A percentile compares a stretch with the other conserved stretches of the same genome.
phyloP scores from a whole-genome alignment of 202 grass and related monocot genomes.

The Eragrostis tef region DNA sequence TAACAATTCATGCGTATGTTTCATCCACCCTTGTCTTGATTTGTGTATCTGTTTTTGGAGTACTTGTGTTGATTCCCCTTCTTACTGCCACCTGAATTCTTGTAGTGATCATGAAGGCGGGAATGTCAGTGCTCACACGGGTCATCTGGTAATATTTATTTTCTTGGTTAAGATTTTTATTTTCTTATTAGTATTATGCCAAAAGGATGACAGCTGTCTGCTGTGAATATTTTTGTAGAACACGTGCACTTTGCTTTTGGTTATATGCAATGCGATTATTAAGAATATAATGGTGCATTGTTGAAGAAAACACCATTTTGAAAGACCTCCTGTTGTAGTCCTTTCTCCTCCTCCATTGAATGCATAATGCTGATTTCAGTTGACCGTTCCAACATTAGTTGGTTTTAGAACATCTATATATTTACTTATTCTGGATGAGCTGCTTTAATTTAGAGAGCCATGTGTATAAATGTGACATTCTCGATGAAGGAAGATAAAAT shows the following conservation, averaged over 20 bases:
- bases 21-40: conserved; percentile 33
- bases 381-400: not conserved
- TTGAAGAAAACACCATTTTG: not conserved
- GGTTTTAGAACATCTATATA: not conserved
- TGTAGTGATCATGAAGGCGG: conserved; percentile 94
- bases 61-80: conserved; percentile 23
- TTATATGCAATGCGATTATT: conserved; percentile 9
- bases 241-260: not conserved
- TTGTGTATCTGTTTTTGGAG: conserved; percentile 28
- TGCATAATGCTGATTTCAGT: not conserved
- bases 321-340: not conserved
- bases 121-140: conserved; percentile 98
- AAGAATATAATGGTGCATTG: not conserved
- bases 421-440: conserved; percentile 7
- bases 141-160: conserved; percentile 81
- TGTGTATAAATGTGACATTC: conserved; percentile 11
- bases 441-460: not conserved
- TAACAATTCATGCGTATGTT: conserved; percentile 92
- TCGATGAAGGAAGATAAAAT: conserved; percentile 15
- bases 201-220: not conserved
- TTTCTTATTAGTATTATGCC: conserved; percentile 34
- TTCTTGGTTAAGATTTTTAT: conserved; percentile 22
- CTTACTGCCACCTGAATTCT: conserved; percentile 26
- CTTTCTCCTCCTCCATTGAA: conserved; percentile 24
- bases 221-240: not conserved